phyloP scores from a whole-genome alignment of 2,329 filamentous ascomycete species.

The Lachnellula cervina region DNA sequence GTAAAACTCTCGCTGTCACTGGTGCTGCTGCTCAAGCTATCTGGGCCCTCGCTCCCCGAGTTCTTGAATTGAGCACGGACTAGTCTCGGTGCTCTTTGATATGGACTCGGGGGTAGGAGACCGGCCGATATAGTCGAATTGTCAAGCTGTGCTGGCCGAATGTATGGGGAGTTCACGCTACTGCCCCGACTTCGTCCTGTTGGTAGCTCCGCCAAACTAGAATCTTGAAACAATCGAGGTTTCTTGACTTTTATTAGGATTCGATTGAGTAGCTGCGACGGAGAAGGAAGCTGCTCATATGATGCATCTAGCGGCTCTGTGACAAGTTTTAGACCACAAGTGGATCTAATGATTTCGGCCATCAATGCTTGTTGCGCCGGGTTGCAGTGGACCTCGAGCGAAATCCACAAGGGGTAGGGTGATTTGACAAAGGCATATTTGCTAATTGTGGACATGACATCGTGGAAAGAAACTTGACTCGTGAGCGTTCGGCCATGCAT shows the following conservation, averaged over 20 bases:
- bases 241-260: slow-evolving; percentile 96
- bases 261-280: slow-evolving; percentile 75
- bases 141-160: slow-evolving; percentile 58
- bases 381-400: slow-evolving; percentile 91
- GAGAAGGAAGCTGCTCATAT: slow-evolving; percentile 69
- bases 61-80: slow-evolving; percentile 20
- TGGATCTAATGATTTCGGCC: slow-evolving; percentile 82
- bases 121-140: slow-evolving; percentile 47
- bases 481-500: slow-evolving; percentile 89
- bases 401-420: slow-evolving; percentile 87
- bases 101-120: slow-evolving; percentile 49
- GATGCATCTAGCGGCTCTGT: slow-evolving; percentile 68
- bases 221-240: slow-evolving; percentile 41
- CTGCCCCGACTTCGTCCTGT: slow-evolving; percentile 52
- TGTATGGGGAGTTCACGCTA: slow-evolving; percentile 75
- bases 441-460: slow-evolving; percentile 89
- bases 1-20: slow-evolving; percentile 75
- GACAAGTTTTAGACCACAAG: slow-evolving; percentile 76
- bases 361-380: slow-evolving; percentile 77
- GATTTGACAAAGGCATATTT: slow-evolving; percentile 89
- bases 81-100: slow-evolving; percentile 15
- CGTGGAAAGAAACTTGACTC: slow-evolving; percentile 79
- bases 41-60: slow-evolving; percentile 36
- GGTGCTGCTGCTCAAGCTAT: slow-evolving; percentile 54
- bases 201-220: slow-evolving; percentile 41